Evolutionary conservation across 176 grass and related monocot genomes (phyloP).

Genomic region (Bromus sterilis): DNA sequence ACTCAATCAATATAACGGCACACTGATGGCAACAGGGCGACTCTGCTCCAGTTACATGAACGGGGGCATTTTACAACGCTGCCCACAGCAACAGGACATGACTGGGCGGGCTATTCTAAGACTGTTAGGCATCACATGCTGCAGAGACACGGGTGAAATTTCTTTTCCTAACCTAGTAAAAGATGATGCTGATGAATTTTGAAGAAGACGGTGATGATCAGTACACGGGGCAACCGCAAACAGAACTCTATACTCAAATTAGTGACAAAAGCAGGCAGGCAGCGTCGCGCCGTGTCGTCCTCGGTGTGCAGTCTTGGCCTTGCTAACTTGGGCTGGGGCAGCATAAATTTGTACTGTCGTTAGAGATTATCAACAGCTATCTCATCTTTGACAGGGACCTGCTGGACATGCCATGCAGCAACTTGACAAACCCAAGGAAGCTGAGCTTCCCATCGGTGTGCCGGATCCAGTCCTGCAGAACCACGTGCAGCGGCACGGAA

Average conservation of each 20-base stretch:
- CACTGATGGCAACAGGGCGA: neutral
- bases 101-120: conserved; percentile 26
- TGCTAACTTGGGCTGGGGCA: conserved; percentile 17
- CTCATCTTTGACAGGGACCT: conserved; percentile 58
- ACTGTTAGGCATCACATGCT: conserved; percentile 40
- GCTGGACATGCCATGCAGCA: conserved; percentile 74
- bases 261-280: conserved; percentile 16
- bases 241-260: conserved; percentile 39
- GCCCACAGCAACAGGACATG: conserved; percentile 7
- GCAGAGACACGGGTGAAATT: conserved; percentile 43
- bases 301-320: neutral
- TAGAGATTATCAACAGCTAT: conserved; percentile 38
- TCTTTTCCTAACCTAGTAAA: conserved; percentile 33
- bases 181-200: neutral
- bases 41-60: conserved; percentile 12
- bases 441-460: conserved; percentile 79
- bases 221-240: conserved; percentile 16
- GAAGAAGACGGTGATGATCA: neutral
- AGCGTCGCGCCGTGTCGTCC: neutral
- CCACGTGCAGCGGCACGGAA: conserved; percentile 60
- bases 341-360: conserved; percentile 16
- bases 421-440: conserved; percentile 82
- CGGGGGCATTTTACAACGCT: conserved; percentile 22
- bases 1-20: conserved; percentile 17
- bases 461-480: conserved; percentile 81